Conservation (phyloP, 2,329 filamentous ascomycete species). For the Fonsecaea pugnacius region DNA sequence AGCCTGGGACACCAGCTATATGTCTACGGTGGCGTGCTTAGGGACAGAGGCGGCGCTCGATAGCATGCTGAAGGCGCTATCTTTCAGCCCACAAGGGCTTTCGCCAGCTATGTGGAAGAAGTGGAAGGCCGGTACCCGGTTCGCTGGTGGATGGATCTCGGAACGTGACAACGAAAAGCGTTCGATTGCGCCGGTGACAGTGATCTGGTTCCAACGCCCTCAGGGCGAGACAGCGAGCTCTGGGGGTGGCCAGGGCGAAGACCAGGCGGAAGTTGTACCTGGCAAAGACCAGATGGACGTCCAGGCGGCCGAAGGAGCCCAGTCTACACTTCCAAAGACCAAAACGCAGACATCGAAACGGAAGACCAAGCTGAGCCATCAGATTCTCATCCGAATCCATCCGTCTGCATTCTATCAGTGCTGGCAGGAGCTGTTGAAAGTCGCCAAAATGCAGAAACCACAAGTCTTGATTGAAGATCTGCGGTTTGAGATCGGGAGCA, state of each 20-base stretch:
- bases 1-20: slow-evolving; percentile 93
- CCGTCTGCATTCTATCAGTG: slow-evolving; percentile 73
- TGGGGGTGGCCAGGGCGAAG: not conserved
- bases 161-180: slow-evolving; percentile 59
- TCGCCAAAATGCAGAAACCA: slow-evolving; percentile 66
- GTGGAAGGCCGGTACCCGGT: slow-evolving; percentile 69
- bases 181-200: slow-evolving; percentile 71
- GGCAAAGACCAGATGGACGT: slow-evolving; percentile 44
- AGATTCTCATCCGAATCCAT: slow-evolving; percentile 75
- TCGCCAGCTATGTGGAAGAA: slow-evolving; percentile 69
- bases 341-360: slow-evolving; percentile 19
- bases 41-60: slow-evolving; percentile 68
- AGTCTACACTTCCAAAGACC: not conserved
- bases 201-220: slow-evolving; percentile 64
- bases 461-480: slow-evolving; percentile 67
- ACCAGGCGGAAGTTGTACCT: slow-evolving; percentile 1
- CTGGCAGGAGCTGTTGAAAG: slow-evolving; percentile 64
- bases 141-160: slow-evolving; percentile 62
- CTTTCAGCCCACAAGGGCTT: slow-evolving; percentile 62
- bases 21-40: slow-evolving; percentile 80
- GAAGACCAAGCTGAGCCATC: slow-evolving; percentile 50
- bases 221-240: slow-evolving; percentile 36
- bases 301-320: slow-evolving; percentile 28
- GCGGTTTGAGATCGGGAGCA: slow-evolving; percentile 73
- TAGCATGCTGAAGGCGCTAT: slow-evolving; percentile 68